Evolutionary conservation across 768 basidiomycete species (phyloP).

Genomic region (Boletus subcaerulescens): DNA sequence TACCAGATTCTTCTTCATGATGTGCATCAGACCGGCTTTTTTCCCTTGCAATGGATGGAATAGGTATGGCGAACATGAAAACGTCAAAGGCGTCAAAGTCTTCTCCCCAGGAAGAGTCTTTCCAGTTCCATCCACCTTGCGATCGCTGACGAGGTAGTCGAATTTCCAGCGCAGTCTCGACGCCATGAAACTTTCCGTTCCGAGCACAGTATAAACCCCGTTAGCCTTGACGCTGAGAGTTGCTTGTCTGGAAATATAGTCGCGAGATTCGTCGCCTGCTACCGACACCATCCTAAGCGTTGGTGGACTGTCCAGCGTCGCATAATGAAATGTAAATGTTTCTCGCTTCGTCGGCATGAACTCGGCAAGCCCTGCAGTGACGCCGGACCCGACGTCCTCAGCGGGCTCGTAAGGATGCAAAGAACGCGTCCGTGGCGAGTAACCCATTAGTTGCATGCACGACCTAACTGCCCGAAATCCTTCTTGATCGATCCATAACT

Average conservation of each 20-base stretch:
- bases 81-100: slow-evolving; percentile 65
- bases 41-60: slow-evolving; percentile 62
- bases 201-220: slow-evolving; percentile 73
- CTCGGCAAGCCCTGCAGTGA: slow-evolving; percentile 50
- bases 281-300: slow-evolving; percentile 68
- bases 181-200: slow-evolving; percentile 47
- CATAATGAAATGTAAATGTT: slow-evolving; percentile 68
- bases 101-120: slow-evolving; percentile 63
- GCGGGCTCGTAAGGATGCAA: slow-evolving; percentile 24
- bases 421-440: slow-evolving; percentile 36
- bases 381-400: slow-evolving; percentile 28
- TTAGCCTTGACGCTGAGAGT: slow-evolving; percentile 63
- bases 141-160: slow-evolving; percentile 72
- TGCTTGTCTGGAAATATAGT: slow-evolving; percentile 77
- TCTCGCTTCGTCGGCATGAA: slow-evolving; percentile 63
- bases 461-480: slow-evolving; percentile 67
- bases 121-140: slow-evolving; percentile 43
- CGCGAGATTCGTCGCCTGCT: slow-evolving; percentile 63
- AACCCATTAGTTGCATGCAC: slow-evolving; percentile 56
- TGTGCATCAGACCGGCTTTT: slow-evolving; percentile 65
- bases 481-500: slow-evolving; percentile 81
- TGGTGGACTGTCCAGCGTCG: slow-evolving; percentile 62
- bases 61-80: slow-evolving; percentile 66
- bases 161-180: slow-evolving; percentile 68
- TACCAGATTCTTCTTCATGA: slow-evolving; percentile 66